Base-by-base conservation (phyloP, 305 asterid species). In the Euphrasia arctica region DNA sequence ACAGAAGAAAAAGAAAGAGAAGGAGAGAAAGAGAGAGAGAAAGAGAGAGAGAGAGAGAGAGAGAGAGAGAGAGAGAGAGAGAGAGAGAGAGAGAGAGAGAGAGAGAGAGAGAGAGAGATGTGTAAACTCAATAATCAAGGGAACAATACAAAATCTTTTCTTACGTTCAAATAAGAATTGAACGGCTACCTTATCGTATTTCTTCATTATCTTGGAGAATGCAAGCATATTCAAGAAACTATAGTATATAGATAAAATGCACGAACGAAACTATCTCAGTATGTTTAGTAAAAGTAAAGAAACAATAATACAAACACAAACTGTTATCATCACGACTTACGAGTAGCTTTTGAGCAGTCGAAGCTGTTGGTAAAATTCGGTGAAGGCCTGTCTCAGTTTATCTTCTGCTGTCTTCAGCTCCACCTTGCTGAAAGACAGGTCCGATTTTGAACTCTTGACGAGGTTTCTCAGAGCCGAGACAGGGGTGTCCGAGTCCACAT, bases 191-290 rank as follows among this genome's bases (percentile, higher is more conserved):
- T 91, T 91, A 68, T 91, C 94, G 67, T 86, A 88, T 78, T 91
- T 91, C 91, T 88, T 88, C 95, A 88, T 67, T 72, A 88, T 91
- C 88, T 88, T 91, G 62, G 95, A 86, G 77, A 84, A 81, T 43
- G 98, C 96, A 76, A 91, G 83, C 71, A 62, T 73, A 71, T 91
- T 91, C 87, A 91, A 72, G 85, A 88, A 91, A 75, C 98, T 47
- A 9, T 28, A 62, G 71, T 10, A 39, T 9, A 39, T 39, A 67
- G 22, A 18, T 18, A 18, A 9, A 60, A 74, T 58, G 41, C 47
- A n/a, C n/a, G n/a, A n/a, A 48, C 22, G 12, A 12, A 43, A 59
- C 13, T 12, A 54, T 66, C 39, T 74, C 63, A 80, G 71, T 25
- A 45, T 54, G 62, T 34, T 58, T 64, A 6, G 2, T 6, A 39